Evolutionary conservation across 805 yeast species (phyloP).

Genomic region (Isabelozyma pseudorhagii): DNA sequence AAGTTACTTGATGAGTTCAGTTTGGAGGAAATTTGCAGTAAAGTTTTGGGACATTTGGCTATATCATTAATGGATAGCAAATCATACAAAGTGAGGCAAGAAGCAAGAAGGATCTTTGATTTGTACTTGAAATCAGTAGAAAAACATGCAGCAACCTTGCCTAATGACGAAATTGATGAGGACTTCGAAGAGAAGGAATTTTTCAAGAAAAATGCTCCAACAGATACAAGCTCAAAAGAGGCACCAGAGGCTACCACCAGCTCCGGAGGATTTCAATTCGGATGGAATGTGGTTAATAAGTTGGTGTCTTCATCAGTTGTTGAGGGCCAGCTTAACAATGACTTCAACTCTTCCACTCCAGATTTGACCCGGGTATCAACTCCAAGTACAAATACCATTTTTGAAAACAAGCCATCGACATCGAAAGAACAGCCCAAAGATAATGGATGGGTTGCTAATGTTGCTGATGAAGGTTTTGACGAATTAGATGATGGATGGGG

Average conservation of each 20-base stretch:
- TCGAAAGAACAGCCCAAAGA: conserved; percentile 1
- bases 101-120: conserved; percentile 69
- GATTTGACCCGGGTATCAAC: conserved; percentile 28
- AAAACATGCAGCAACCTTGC: conserved; percentile 31
- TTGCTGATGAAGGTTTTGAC: conserved; percentile 14
- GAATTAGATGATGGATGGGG: conserved; percentile 22
- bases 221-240: conserved; percentile 1
- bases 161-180: conserved; percentile 34
- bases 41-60: conserved; percentile 79
- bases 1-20: conserved; percentile 62
- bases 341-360: conserved; percentile 35
- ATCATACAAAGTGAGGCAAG: conserved; percentile 63
- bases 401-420: not conserved
- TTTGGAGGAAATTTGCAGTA: conserved; percentile 73
- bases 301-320: conserved; percentile 27
- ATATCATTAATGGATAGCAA: conserved; percentile 73
- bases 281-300: conserved; percentile 37
- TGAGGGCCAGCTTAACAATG: conserved; percentile 33
- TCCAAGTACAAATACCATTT: conserved; percentile 12
- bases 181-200: conserved; percentile 36
- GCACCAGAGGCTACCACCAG: conserved; percentile 3
- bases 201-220: conserved; percentile 23
- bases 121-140: conserved; percentile 45
- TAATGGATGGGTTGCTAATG: conserved; percentile 1
- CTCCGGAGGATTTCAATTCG: conserved; percentile 18